These are phyloP conservation scores for Zygoascus sp. DNA, from an alignment of 1,139 yeast genomes.

Conservation along the genomic window DNA sequence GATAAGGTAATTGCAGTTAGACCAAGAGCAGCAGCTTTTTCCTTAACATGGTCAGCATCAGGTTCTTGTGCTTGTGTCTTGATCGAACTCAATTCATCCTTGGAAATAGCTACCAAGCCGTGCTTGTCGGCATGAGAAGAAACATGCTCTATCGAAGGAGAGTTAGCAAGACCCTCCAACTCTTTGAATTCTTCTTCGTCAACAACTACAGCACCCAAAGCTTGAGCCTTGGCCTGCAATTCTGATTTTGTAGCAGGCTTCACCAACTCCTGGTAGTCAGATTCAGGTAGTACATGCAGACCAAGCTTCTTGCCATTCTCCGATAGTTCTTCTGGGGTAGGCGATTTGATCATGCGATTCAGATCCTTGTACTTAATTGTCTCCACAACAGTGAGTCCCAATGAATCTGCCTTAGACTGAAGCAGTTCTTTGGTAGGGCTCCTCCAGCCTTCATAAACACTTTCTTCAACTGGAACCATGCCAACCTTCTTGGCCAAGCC, in stretches of 20 bases:
- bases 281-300: slow-evolving; percentile 32
- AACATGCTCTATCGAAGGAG: slow-evolving; percentile 22
- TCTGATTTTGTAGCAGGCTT: slow-evolving; percentile 21
- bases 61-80: slow-evolving; percentile 20
- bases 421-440: slow-evolving; percentile 21
- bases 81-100: slow-evolving; percentile 29
- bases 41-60: slow-evolving; percentile 28
- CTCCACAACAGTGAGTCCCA: slow-evolving; percentile 23
- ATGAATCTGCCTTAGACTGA: slow-evolving; percentile 19
- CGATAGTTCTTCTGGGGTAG: slow-evolving; percentile 27
- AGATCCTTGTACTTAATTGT: slow-evolving; percentile 22
- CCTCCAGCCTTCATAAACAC: slow-evolving; percentile 14
- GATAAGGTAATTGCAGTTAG: slow-evolving; percentile 28
- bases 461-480: slow-evolving; percentile 31
- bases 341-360: slow-evolving; percentile 26
- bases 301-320: slow-evolving; percentile 26
- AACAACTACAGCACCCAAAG: slow-evolving; percentile 38
- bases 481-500: slow-evolving; percentile 36
- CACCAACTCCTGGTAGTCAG: slow-evolving; percentile 25
- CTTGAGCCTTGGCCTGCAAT: slow-evolving; percentile 19
- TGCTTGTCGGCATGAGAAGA: slow-evolving; percentile 20
- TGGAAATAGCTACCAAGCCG: slow-evolving; percentile 47
- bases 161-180: slow-evolving; percentile 21
- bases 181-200: slow-evolving; percentile 24
- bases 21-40: slow-evolving; percentile 34